These are phyloP conservation scores for Clitopilus hobsonii DNA, from an alignment of 768 basidiomycete genomes.

Conservation along the genomic window DNA sequence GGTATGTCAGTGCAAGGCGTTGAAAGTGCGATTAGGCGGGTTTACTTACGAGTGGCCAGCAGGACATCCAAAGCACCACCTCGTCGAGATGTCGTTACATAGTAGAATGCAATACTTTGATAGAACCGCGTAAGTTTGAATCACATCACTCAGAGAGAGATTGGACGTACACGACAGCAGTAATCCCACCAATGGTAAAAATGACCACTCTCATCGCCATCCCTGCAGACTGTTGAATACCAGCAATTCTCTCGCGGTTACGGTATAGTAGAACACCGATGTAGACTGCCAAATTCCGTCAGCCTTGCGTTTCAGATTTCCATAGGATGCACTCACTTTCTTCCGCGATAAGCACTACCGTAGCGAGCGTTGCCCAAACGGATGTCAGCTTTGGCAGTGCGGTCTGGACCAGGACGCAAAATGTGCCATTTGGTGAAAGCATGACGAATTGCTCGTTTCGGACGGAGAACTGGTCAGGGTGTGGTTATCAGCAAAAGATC, in stretches of 20 bases:
- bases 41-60: constrained; percentile 18
- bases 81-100: constrained; percentile 14
- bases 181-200: constrained; percentile 20
- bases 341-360: constrained; percentile 16
- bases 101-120: constrained; percentile 21
- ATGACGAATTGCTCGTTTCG: constrained; percentile 15
- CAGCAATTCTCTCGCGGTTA: constrained; percentile 17
- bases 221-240: constrained; percentile 18
- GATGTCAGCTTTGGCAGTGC: constrained; percentile 22
- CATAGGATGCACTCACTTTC: constrained; percentile 16
- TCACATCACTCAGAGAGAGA: too few species aligned
- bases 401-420: constrained; percentile 20
- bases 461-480: constrained; percentile 16
- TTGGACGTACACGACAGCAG: constrained; percentile 11
- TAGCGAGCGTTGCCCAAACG: constrained; percentile 17
- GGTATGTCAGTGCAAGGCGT: background rate
- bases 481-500: background rate
- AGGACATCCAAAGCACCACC: constrained; percentile 25
- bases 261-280: constrained; percentile 20
- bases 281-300: constrained; percentile 8
- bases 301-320: background rate
- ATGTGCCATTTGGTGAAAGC: constrained; percentile 22
- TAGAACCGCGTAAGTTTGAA: too few species aligned
- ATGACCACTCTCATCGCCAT: constrained; percentile 25
- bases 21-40: background rate